Conservation (phyloP, 768 basidiomycete genomes). For the Naematelia aurantialba region DNA sequence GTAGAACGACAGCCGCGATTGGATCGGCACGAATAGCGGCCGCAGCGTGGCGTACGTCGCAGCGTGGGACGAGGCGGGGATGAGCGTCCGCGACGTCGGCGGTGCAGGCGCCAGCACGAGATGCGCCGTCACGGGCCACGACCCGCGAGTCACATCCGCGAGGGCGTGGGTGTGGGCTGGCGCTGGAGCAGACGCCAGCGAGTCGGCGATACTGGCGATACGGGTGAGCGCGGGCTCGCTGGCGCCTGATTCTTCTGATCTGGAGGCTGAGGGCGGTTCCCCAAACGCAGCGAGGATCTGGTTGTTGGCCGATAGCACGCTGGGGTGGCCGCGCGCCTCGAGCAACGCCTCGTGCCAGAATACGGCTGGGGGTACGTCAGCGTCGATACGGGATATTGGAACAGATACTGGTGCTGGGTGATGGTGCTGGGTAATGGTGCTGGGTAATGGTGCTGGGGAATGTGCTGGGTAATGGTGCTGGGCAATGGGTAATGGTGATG, state of each 20-base stretch:
- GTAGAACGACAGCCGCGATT: constrained; percentile 36
- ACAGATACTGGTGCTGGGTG: too few species aligned
- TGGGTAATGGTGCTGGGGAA: too few species aligned
- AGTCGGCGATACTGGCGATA: not conserved
- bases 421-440: too few species aligned
- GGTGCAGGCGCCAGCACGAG: constrained; percentile 26
- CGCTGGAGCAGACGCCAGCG: not conserved
- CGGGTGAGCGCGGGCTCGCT: not conserved
- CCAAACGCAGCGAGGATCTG: constrained; percentile 21
- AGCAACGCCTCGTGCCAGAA: constrained; percentile 35
- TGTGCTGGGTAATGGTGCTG: too few species aligned
- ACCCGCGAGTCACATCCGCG: not conserved
- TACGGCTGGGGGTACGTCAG: constrained; percentile 12
- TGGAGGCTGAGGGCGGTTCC: not conserved
- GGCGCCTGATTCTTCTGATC: too few species aligned
- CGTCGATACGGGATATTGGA: too few species aligned
- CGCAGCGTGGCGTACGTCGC: constrained; percentile 35
- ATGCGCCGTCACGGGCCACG: constrained; percentile 13
- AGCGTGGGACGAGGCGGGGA: constrained; percentile 22
- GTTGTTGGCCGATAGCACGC: constrained; percentile 24
- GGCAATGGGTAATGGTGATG: too few species aligned
- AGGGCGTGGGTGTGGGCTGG: not conserved
- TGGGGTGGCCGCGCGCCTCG: constrained; percentile 25
- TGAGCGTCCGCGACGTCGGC: constrained; percentile 5
- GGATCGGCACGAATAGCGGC: constrained; percentile 28